Percentiles rank a stretch among this genome's conserved stretches.
Conservation (phyloP, 1,284 basidiomycete genomes). For the Leccinum insolens region DNA sequence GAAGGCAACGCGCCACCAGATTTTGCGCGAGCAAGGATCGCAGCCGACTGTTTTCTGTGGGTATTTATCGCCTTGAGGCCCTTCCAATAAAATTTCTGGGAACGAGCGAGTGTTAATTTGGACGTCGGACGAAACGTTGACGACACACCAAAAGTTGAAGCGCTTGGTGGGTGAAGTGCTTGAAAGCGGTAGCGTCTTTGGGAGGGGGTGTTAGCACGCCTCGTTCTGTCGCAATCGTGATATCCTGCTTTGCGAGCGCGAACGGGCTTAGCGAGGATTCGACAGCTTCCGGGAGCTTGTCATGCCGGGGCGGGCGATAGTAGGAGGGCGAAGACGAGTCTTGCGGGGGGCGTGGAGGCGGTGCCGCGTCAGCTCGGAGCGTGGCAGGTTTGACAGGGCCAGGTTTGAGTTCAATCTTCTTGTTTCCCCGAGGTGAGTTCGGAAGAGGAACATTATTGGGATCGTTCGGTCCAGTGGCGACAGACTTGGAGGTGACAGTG, state of each 20-base stretch:
- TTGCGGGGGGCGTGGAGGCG: constrained; percentile 12
- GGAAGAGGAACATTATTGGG: constrained; percentile 22
- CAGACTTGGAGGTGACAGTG: constrained; percentile 32
- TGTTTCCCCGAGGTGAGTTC: constrained; percentile 48
- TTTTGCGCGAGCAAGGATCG: constrained; percentile 56
- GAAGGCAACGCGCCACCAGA: constrained; percentile 60
- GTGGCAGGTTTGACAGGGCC: constrained; percentile 58
- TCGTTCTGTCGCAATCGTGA: constrained; percentile 63
- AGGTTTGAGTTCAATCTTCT: constrained; percentile 64
- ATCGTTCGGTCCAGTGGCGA: constrained; percentile 19
- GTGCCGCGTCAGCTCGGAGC: constrained; percentile 20
- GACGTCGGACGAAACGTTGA: background rate
- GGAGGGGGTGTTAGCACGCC: constrained; percentile 72
- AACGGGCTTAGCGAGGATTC: constrained; percentile 35
- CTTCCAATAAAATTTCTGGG: constrained; percentile 77
- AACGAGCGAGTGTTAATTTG: constrained; percentile 4
- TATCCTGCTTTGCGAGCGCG: constrained; percentile 61
- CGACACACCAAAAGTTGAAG: constrained; percentile 67
- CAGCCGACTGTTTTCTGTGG: constrained; percentile 54
- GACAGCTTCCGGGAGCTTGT: constrained; percentile 24
- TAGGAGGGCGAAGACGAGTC: constrained; percentile 15
- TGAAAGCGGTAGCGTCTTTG: constrained; percentile 55
- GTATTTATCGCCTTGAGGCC: constrained; percentile 72
- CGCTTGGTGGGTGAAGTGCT: constrained; percentile 62
- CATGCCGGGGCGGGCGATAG: constrained; percentile 34